Evolutionary conservation across 345 rosid genomes (phyloP).

Genomic region (Orychophragmus violaceus): DNA sequence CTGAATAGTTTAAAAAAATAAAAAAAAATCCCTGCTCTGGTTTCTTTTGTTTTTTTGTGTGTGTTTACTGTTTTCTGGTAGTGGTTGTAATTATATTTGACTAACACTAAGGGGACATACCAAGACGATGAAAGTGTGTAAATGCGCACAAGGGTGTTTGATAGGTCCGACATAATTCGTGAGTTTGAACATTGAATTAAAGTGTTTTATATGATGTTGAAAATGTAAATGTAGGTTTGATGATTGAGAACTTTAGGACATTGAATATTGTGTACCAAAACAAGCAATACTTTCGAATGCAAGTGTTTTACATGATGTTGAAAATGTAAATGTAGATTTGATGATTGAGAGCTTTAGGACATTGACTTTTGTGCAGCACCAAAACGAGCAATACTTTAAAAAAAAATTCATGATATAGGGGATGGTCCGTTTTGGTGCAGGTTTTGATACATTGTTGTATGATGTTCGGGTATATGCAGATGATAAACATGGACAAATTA

Average conservation of each 20-base stretch:
- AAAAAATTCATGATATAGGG: neutral
- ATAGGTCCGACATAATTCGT: neutral
- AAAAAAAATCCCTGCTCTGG: too few species aligned
- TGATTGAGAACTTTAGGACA: conserved; percentile 23
- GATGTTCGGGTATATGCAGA: too few species aligned
- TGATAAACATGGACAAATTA: neutral
- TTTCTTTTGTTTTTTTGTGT: neutral
- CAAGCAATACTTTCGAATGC: conserved; percentile 20
- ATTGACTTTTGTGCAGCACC: conserved; percentile 27
- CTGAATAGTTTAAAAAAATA: too few species aligned
- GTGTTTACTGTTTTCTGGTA: neutral
- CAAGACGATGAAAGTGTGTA: conserved; percentile 3
- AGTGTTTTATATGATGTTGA: neutral
- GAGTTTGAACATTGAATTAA: neutral
- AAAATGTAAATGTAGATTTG: conserved; percentile 16
- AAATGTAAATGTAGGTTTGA: conserved; percentile 19
- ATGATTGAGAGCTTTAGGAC: conserved; percentile 24
- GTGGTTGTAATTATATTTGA: neutral
- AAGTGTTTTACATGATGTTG: neutral
- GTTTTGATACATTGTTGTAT: neutral
- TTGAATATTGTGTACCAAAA: conserved; percentile 24
- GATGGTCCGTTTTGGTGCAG: neutral
- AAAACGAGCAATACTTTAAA: conserved; percentile 20
- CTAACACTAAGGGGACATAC: neutral
- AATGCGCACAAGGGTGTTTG: neutral